Conservation (phyloP, 345 rosid genomes). For the Psidium friedrichsthalianum region DNA sequence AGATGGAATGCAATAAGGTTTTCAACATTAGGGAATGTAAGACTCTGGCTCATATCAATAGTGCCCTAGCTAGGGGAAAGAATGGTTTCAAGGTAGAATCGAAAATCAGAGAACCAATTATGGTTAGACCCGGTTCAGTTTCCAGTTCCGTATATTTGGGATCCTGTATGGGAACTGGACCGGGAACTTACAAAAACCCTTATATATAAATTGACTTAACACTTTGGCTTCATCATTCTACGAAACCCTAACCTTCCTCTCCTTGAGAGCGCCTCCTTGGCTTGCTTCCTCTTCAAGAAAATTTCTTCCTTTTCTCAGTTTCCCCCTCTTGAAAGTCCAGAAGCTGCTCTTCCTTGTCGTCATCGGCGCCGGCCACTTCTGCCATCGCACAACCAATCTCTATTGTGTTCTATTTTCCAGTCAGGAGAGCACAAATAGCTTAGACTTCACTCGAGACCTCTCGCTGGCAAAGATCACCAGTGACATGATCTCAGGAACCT, state of each 20-base stretch:
- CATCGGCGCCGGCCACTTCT: background rate
- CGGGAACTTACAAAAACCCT: background rate
- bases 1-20: background rate
- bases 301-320: background rate
- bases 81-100: background rate
- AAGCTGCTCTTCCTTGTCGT: background rate
- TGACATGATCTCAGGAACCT: too few species aligned
- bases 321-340: background rate
- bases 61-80: background rate
- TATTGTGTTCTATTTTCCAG: too few species aligned
- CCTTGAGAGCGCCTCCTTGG: background rate
- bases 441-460: too few species aligned
- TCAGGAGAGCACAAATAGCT: too few species aligned
- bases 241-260: background rate
- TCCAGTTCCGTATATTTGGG: background rate
- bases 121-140: too few species aligned
- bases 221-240: background rate
- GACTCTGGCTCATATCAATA: background rate
- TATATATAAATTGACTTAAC: background rate
- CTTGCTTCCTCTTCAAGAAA: background rate
- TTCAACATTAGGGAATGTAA: background rate
- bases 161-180: background rate
- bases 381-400: too few species aligned
- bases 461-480: too few species aligned
- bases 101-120: fast-evolving